Evolutionary conservation across 2,329 filamentous ascomycete species (phyloP), one percentile per base, ranked within the genome.

Genomic region (Aspergillus nomiae): DNA sequence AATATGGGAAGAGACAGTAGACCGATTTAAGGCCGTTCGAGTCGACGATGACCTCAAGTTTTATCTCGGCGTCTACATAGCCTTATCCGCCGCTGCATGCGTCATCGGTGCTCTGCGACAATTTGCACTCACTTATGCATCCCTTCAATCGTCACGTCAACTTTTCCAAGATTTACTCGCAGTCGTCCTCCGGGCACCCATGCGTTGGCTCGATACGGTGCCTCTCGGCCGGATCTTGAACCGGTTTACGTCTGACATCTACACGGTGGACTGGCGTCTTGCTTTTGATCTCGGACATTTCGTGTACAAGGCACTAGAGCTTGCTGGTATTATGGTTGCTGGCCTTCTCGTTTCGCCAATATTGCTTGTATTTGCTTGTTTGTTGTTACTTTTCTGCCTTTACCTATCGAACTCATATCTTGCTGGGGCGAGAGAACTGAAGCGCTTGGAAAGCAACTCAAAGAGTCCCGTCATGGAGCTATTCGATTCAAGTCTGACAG

Each of bases 401-500:
- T 78, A 84, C 59, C 86, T 90, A 58, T 89, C 87, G 1, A 71
- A 82, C 3, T 81, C 80, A 48, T 94, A 91, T 71, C 83, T 94
- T 6, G 77, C 84, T 26, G 90, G 85, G 1, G 90, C 90, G 0
- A 83, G 91, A 16, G 66, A 71, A 16, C 56, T 72, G 36, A 71
- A 93, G 77, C 84, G 91, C 9, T 83, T 94, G 3, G 91, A 94
- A 75, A 91, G 88, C 66, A 91, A 85, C 8, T 85, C 87, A 61
- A 93, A 92, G 76, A 91, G 88, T 0, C 91, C 91, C 0, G 87
- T 94, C 2, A 92, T 92, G 69, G 91, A 94, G 73, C 87, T 91
- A 67, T 94, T 94, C 71, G 89, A 89, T 21, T 87, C 89, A 2
- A 87, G 90, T 0, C 83, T 94, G 11, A 84, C 86, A 0, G 91